phyloP scores from a whole-genome alignment of 176 grass and related monocot genomes.

The Zea mays region Zm-B73-REFERENCE-NAM-5.0 NC_050100.1:31512501-31513000 shows the following conservation, averaged over 20 bases:
- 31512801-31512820: constrained; percentile 73
- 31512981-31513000: constrained; percentile 75
- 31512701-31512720: constrained; percentile 88
- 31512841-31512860: constrained; percentile 74
- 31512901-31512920: constrained; percentile 68
- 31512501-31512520: constrained; percentile 81
- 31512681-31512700: constrained; percentile 86
- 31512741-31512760: constrained; percentile 55
- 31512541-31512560: constrained; percentile 83
- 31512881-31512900: constrained; percentile 73
- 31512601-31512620: too few relatives aligned
- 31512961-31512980: constrained; percentile 78
- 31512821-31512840: constrained; percentile 76
- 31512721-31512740: constrained; percentile 76
- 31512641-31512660: too few relatives aligned
- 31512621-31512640: too few relatives aligned
- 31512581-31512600: constrained; percentile 92
- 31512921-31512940: constrained; percentile 57
- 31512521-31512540: constrained; percentile 80
- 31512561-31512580: constrained; percentile 85
- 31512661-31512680: background rate
- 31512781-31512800: constrained; percentile 67
- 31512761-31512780: constrained; percentile 83
- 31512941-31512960: constrained; percentile 79
- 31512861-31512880: constrained; percentile 75